Percentiles rank a stretch among this genome's conserved stretches.
Conservation (phyloP, 305 asterid species). For the Fraxinus latifolia region DNA sequence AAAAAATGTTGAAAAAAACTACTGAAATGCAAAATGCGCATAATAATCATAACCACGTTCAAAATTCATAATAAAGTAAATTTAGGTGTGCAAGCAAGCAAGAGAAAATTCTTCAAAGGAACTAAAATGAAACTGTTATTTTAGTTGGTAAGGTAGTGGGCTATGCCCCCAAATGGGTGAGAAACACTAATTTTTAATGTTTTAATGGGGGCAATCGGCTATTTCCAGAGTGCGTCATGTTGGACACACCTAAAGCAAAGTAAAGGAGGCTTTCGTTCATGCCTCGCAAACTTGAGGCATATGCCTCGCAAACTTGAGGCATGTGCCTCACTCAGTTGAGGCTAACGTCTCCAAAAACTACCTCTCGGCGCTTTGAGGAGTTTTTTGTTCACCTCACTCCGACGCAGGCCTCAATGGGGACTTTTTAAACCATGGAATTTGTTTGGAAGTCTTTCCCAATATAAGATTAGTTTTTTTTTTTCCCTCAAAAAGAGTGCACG, state of each 20-base stretch:
- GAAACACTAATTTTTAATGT: background rate
- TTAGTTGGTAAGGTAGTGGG: background rate
- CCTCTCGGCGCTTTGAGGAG: background rate
- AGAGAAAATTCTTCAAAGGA: background rate
- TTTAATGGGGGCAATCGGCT: background rate
- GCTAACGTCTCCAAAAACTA: background rate
- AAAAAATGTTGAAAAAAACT: background rate
- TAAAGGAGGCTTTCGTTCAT: background rate
- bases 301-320: background rate
- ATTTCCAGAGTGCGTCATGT: background rate
- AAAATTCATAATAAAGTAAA: background rate
- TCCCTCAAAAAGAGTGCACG: background rate
- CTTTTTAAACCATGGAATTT: background rate
- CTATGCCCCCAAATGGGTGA: background rate
- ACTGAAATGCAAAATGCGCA: background rate
- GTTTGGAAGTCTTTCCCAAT: background rate
- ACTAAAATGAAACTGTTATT: background rate
- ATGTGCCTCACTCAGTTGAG: background rate
- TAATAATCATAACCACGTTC: background rate
- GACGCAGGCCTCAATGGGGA: background rate
- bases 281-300: background rate
- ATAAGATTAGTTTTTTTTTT: background rate
- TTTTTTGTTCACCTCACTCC: background rate
- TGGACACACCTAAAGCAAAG: background rate
- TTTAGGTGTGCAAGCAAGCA: background rate